These are phyloP conservation scores for Aureobasidium sp. DNA, from an alignment of 2,329 filamentous ascomycete species.

Conservation along the genomic window DNA sequence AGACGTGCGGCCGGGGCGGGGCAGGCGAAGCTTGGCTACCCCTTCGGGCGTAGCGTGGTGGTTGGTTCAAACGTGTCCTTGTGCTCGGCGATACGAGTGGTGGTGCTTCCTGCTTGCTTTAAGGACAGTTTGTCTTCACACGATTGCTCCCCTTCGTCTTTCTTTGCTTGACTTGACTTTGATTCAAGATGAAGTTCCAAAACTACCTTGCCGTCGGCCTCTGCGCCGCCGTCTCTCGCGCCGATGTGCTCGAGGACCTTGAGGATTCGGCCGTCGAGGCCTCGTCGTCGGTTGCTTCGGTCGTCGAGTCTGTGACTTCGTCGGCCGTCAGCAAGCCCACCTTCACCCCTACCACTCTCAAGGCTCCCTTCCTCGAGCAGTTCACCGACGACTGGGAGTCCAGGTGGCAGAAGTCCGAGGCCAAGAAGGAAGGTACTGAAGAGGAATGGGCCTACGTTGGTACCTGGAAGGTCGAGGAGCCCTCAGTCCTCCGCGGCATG, in stretches of 20 bases:
- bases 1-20: background rate
- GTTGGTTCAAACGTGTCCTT: conserved; percentile 10
- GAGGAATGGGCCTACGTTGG: conserved; percentile 94
- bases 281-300: conserved; percentile 37
- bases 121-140: background rate
- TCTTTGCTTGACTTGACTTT: conserved; percentile 9
- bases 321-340: conserved; percentile 62
- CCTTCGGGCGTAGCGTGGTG: background rate
- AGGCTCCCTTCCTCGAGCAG: conserved; percentile 95
- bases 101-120: background rate
- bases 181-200: conserved; percentile 72
- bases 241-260: conserved; percentile 61
- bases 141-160: background rate
- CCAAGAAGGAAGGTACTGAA: conserved; percentile 91
- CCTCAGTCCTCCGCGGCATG: conserved; percentile 80
- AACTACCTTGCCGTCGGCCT: conserved; percentile 64
- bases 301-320: conserved; percentile 48
- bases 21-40: conserved; percentile 1
- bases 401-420: conserved; percentile 89
- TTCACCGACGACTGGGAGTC: conserved; percentile 95
- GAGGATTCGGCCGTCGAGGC: conserved; percentile 44
- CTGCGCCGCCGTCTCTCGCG: conserved; percentile 64
- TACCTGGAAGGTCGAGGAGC: conserved; percentile 96
- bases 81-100: background rate
- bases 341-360: conserved; percentile 85